Conservation (phyloP, 495 filamentous ascomycete genomes). For the Pyrenula massariospora region DNA sequence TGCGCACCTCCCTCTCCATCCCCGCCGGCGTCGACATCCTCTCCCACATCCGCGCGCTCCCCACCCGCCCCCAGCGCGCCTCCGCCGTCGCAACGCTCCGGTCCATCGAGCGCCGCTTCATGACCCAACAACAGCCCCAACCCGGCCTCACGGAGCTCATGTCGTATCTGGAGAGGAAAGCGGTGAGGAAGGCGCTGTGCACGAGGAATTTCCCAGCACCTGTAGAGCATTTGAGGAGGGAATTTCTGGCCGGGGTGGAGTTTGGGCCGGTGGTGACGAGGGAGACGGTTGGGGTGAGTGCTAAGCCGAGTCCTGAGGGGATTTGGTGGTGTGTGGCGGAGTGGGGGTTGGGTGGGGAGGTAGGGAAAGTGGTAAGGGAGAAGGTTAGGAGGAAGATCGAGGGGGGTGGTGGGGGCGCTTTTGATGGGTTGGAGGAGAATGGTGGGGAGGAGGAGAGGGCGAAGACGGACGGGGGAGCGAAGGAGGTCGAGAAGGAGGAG, state of each 20-base stretch:
- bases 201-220: conserved; percentile 66
- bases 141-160: conserved; percentile 65
- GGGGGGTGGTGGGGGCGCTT: conserved; percentile 34
- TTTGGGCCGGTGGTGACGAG: background rate
- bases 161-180: conserved; percentile 55
- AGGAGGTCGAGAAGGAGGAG: conserved; percentile 8
- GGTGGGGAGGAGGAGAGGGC: background rate
- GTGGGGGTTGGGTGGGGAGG: background rate
- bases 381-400: background rate
- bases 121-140: conserved; percentile 68
- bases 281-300: background rate
- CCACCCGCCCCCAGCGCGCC: conserved; percentile 42
- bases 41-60: conserved; percentile 68
- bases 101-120: conserved; percentile 66
- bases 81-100: conserved; percentile 61
- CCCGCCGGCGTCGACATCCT: conserved; percentile 58
- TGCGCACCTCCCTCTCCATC: conserved; percentile 45
- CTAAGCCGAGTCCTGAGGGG: background rate
- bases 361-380: conserved; percentile 7
- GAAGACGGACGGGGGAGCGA: conserved; percentile 9
- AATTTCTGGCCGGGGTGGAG: background rate
- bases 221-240: background rate
- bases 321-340: background rate
- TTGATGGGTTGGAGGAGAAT: background rate
- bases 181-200: conserved; percentile 70